phyloP scores from a whole-genome alignment of 2,329 filamentous ascomycete species.

The Claviceps lovelessii region DNA sequence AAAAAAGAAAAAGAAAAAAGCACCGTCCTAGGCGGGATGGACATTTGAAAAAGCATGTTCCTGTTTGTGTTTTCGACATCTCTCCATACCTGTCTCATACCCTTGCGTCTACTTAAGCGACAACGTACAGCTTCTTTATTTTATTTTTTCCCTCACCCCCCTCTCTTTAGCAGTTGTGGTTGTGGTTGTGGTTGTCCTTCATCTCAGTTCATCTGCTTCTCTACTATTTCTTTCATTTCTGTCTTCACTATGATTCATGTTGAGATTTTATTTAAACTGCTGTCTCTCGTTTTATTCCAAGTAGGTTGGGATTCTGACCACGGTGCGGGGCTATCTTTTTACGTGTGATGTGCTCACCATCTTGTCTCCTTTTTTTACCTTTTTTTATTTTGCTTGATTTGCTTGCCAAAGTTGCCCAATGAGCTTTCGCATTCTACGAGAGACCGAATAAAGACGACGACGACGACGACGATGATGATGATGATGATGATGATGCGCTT shows the following conservation, averaged over 20 bases:
- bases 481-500: background rate
- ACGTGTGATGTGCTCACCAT: conserved; percentile 1
- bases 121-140: conserved; percentile 5
- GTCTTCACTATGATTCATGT: conserved; percentile 3
- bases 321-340: background rate
- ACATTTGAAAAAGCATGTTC: conserved; percentile 7
- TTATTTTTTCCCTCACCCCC: background rate
- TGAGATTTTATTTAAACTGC: background rate
- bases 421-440: conserved; percentile 2
- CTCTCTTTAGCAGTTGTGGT: conserved; percentile 7
- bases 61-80: conserved; percentile 7
- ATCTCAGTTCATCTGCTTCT: background rate
- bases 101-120: conserved; percentile 8
- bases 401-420: conserved; percentile 3
- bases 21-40: conserved; percentile 5
- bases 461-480: background rate
- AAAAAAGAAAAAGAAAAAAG: conserved; percentile 2
- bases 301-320: conserved; percentile 1
- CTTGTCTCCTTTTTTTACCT: background rate
- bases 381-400: background rate
- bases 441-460: background rate
- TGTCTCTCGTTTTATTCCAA: conserved; percentile 2
- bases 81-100: conserved; percentile 10
- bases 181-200: conserved; percentile 5
- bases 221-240: conserved; percentile 2